A percentile compares a stretch with the other conserved stretches of the same genome.
Conservation (phyloP, 768 basidiomycete genomes). For the Russula olivacea region DNA sequence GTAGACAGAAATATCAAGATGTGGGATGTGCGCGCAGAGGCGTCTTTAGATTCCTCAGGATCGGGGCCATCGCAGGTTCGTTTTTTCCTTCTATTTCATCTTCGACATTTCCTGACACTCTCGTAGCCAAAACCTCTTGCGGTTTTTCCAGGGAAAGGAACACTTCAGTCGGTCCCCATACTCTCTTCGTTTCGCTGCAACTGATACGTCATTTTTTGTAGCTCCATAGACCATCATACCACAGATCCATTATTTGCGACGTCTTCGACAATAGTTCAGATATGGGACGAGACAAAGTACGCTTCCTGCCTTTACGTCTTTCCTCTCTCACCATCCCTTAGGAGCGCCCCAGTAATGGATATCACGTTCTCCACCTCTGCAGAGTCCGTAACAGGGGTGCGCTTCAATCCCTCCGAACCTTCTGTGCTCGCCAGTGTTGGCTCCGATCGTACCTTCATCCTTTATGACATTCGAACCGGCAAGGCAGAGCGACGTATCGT, state of each 20-base stretch:
- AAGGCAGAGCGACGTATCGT: slow-evolving; percentile 89
- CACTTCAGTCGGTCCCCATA: slow-evolving; percentile 71
- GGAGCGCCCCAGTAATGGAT: slow-evolving; percentile 80
- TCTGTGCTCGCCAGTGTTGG: slow-evolving; percentile 94
- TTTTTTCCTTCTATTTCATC: background rate
- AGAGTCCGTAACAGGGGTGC: slow-evolving; percentile 82
- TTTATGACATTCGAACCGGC: slow-evolving; percentile 95
- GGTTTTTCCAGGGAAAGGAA: slow-evolving; percentile 77
- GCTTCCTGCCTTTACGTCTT: slow-evolving; percentile 24
- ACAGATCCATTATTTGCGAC: slow-evolving; percentile 89
- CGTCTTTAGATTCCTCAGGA: slow-evolving; percentile 29
- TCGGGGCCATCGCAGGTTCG: slow-evolving; percentile 39
- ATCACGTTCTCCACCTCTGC: slow-evolving; percentile 81
- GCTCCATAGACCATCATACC: slow-evolving; percentile 91
- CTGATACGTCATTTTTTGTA: slow-evolving; percentile 31
- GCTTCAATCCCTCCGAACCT: slow-evolving; percentile 91
- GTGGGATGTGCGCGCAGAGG: slow-evolving; percentile 49
- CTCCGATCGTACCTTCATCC: slow-evolving; percentile 89
- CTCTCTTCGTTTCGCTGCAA: background rate
- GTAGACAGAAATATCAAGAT: slow-evolving; percentile 79
- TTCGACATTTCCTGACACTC: background rate
- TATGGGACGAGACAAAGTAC: slow-evolving; percentile 98
- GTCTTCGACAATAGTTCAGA: slow-evolving; percentile 86
- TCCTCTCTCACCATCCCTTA: slow-evolving; percentile 29
- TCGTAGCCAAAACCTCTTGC: slow-evolving; percentile 50